phyloP scores from a whole-genome alignment of 495 filamentous ascomycete species.

The Apiosordaria backusii region DNA sequence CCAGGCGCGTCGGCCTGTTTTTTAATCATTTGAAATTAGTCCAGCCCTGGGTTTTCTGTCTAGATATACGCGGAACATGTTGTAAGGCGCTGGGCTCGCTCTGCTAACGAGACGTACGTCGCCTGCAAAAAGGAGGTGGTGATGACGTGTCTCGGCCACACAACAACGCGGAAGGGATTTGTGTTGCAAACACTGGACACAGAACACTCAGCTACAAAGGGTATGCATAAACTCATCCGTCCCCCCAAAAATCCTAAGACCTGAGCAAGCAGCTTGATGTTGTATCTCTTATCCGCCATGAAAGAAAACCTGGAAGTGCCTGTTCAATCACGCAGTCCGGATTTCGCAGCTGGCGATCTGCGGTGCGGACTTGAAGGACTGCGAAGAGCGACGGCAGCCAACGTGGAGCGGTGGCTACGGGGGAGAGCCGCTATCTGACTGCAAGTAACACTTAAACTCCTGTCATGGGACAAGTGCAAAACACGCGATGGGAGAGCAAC shows the following conservation, averaged over 20 bases:
- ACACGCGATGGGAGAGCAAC: background rate
- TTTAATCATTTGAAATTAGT: conserved; percentile 23
- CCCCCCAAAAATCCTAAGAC: conserved; percentile 17
- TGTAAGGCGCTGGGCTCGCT: conserved; percentile 25
- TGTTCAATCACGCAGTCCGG: conserved; percentile 26
- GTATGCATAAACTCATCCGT: conserved; percentile 33
- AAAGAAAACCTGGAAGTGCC: conserved; percentile 16
- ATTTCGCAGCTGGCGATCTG: conserved; percentile 18
- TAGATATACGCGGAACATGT: conserved; percentile 28
- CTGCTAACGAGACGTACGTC: conserved; percentile 13
- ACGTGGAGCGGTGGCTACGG: conserved; percentile 14
- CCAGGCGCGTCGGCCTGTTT: conserved; percentile 18
- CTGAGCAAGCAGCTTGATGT: conserved; percentile 21
- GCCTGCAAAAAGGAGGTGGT: conserved; percentile 16
- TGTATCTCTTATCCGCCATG: conserved; percentile 22
- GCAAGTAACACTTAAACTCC: conserved; percentile 30
- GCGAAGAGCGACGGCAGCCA: conserved; percentile 22
- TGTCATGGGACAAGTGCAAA: conserved; percentile 19
- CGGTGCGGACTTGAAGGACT: conserved; percentile 26
- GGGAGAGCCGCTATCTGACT: conserved; percentile 16
- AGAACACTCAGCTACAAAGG: conserved; percentile 20
- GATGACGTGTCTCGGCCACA: conserved; percentile 30
- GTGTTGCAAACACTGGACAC: conserved; percentile 17
- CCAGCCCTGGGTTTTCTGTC: conserved; percentile 15
- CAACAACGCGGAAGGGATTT: conserved; percentile 11